These are phyloP conservation scores for Pichia heedii DNA, from an alignment of 805 yeast species.

Conservation along the genomic window DNA sequence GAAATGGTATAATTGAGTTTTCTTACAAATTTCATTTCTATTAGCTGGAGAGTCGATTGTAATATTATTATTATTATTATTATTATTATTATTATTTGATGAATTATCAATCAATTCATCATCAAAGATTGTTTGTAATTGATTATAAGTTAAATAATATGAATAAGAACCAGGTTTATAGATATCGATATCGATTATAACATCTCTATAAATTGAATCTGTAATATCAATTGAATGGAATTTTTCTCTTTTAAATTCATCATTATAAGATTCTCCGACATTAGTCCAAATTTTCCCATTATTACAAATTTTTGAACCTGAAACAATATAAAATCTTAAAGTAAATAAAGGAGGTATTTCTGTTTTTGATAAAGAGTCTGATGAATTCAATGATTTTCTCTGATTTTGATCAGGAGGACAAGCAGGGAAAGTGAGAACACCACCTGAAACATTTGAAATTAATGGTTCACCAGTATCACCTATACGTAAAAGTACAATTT, in stretches of 20 bases:
- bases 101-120: slow-evolving; percentile 14
- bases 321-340: slow-evolving; percentile 57
- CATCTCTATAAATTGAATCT: slow-evolving; percentile 57
- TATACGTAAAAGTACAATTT: slow-evolving; percentile 38
- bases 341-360: slow-evolving; percentile 33
- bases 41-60: too few relatives aligned
- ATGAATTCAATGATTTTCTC: not conserved
- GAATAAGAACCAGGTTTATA: slow-evolving; percentile 72
- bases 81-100: not conserved
- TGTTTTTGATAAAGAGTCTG: slow-evolving; percentile 5
- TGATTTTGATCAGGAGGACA: slow-evolving; percentile 28
- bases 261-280: slow-evolving; percentile 40
- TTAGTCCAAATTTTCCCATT: slow-evolving; percentile 70
- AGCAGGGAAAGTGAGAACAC: slow-evolving; percentile 45
- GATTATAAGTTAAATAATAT: slow-evolving; percentile 55
- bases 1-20: slow-evolving; percentile 60
- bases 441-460: slow-evolving; percentile 27
- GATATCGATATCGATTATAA: slow-evolving; percentile 50
- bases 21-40: slow-evolving; percentile 22
- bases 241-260: slow-evolving; percentile 45
- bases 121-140: slow-evolving; percentile 14
- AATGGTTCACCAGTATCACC: slow-evolving; percentile 41
- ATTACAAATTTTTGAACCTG: slow-evolving; percentile 65
- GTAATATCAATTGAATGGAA: slow-evolving; percentile 44
- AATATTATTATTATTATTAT: too few relatives aligned